Percentiles rank a stretch among this genome's conserved stretches.
Evolutionary conservation across 202 grass and related monocot genomes (phyloP).

Genomic region (Zizania palustris): DNA sequence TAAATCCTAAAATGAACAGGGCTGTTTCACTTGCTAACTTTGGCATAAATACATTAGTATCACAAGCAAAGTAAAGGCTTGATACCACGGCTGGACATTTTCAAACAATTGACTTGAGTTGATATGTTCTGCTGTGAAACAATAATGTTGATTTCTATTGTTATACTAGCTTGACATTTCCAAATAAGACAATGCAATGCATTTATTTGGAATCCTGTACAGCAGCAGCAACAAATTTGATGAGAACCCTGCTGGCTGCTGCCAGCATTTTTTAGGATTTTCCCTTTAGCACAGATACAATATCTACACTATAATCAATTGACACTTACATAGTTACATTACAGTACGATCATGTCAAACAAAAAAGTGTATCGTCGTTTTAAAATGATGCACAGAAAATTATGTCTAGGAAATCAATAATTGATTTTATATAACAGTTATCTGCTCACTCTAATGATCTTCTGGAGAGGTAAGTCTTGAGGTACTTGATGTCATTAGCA

Average conservation of each 20-base stretch:
- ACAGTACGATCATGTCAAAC: neutral
- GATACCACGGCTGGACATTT: neutral
- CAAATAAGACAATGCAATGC: conserved; percentile 12
- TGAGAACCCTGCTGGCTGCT: neutral
- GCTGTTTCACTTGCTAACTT: neutral
- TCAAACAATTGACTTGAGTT: conserved; percentile 13
- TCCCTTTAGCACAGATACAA: conserved; percentile 2
- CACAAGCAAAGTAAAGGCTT: neutral
- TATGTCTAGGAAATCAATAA: neutral
- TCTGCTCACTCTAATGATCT: conserved; percentile 70
- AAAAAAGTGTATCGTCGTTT: conserved; percentile 21
- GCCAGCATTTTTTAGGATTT: neutral
- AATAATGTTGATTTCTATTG: neutral
- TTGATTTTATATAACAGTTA: conserved; percentile 13
- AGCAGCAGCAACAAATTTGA: neutral
- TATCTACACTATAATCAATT: neutral
- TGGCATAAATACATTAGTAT: neutral
- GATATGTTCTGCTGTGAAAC: neutral
- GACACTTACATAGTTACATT: neutral
- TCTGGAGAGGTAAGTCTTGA: conserved; percentile 69
- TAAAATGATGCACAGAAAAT: neutral
- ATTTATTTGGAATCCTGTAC: conserved; percentile 3
- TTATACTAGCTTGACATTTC: conserved; percentile 6
- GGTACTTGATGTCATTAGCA: conserved; percentile 61
- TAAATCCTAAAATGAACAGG: neutral